Percentiles rank a stretch among this genome's conserved stretches.
phyloP scores from a whole-genome alignment of 306 rosid genomes.

The Abrus precatorius region DNA sequence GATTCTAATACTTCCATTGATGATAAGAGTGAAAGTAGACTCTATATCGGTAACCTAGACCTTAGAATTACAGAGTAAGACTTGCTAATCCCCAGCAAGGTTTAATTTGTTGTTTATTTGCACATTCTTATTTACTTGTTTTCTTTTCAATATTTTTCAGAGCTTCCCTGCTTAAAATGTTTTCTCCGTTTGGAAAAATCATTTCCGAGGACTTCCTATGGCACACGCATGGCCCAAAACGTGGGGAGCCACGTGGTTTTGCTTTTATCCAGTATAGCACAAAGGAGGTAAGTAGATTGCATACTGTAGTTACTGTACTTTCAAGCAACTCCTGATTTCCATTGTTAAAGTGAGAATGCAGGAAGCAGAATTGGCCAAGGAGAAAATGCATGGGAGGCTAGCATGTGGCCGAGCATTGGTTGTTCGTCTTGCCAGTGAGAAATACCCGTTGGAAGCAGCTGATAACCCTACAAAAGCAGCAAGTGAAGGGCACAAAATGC shows the following conservation, averaged over 20 bases:
- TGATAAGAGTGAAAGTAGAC: slow-evolving; percentile 78
- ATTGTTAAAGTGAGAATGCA: slow-evolving; percentile 95
- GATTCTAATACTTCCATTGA: slow-evolving; percentile 63
- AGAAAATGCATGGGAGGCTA: slow-evolving; percentile 94
- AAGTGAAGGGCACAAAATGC: slow-evolving; percentile 62
- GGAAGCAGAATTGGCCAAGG: slow-evolving; percentile 97
- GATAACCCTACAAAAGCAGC: slow-evolving; percentile 53
- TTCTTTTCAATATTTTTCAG: slow-evolving; percentile 51
- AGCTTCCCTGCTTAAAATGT: slow-evolving; percentile 88
- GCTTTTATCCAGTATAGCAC: slow-evolving; percentile 86
- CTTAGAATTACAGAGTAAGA: slow-evolving; percentile 95
- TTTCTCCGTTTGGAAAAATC: slow-evolving; percentile 89
- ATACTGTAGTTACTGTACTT: slow-evolving; percentile 3
- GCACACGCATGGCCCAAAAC: slow-evolving; percentile 93
- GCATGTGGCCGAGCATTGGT: slow-evolving; percentile 92
- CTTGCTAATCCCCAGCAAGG: background rate
- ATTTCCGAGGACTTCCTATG: slow-evolving; percentile 84
- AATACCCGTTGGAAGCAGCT: slow-evolving; percentile 54
- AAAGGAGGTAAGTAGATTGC: slow-evolving; percentile 71
- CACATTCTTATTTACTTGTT: slow-evolving; percentile 33
- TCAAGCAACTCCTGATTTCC: slow-evolving; percentile 75
- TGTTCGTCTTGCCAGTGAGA: slow-evolving; percentile 82
- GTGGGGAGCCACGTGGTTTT: slow-evolving; percentile 90
- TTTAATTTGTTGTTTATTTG: slow-evolving; percentile 13
- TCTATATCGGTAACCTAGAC: slow-evolving; percentile 90